Conservation (phyloP, 129 eudicot species). For the Helianthus tuberosus region DNA sequence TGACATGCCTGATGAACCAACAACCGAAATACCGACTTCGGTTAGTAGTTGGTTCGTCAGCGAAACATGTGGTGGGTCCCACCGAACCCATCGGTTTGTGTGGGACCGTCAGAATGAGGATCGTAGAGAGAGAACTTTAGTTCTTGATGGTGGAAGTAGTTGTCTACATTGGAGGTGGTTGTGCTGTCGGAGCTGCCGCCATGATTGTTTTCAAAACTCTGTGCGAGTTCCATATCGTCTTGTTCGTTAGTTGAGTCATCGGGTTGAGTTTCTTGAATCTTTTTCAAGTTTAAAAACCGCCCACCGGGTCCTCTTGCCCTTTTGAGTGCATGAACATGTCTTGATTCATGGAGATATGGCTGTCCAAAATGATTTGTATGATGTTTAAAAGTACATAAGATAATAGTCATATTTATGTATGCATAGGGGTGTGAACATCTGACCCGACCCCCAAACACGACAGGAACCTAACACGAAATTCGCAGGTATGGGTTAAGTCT, state of each 20-base stretch:
- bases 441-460: too few relatives aligned
- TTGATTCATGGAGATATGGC: constrained; percentile 89
- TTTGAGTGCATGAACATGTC: constrained; percentile 79
- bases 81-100: constrained; percentile 25
- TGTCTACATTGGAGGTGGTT: constrained; percentile 36
- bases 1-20: constrained; percentile 70
- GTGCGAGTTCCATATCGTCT: constrained; percentile 24
- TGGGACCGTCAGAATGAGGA: constrained; percentile 34
- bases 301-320: constrained; percentile 88
- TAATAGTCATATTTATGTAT: neutral
- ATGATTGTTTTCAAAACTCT: constrained; percentile 6
- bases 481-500: too few relatives aligned
- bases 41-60: constrained; percentile 32
- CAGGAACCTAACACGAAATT: too few relatives aligned
- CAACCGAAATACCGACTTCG: neutral
- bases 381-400: neutral
- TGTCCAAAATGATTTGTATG: constrained; percentile 25
- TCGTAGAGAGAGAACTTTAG: constrained; percentile 43
- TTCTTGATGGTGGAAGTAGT: constrained; percentile 41
- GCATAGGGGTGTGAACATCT: too few relatives aligned
- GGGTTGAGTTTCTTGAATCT: constrained; percentile 43
- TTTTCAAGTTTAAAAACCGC: constrained; percentile 63
- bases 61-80: constrained; percentile 44
- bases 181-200: constrained; percentile 44
- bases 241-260: constrained; percentile 22